Percentiles rank a stretch among this genome's conserved stretches.
Evolutionary conservation across 73 alveolate species (phyloP).

Genomic region (Paramecium primaurelia): DNA sequence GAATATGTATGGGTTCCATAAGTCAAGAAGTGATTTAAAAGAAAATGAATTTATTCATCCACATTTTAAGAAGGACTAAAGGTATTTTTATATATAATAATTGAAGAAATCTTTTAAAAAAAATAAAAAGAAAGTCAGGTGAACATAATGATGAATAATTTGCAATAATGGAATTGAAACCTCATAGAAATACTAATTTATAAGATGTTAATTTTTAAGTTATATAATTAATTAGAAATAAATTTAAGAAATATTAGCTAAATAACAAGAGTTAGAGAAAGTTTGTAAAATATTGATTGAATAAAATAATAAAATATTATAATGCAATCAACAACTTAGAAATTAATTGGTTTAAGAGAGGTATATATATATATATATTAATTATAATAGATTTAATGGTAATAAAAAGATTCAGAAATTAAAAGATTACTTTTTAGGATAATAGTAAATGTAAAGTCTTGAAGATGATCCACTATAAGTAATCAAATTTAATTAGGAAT

Average conservation of each 20-base stretch:
- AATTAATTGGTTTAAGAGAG: neutral
- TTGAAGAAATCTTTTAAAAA: neutral
- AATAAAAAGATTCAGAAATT: neutral
- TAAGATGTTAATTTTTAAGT: neutral
- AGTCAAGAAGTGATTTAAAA: conserved; percentile 61
- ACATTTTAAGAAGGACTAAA: conserved; percentile 27
- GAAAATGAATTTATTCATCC: conserved; percentile 43
- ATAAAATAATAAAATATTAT: neutral
- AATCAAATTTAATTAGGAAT: neutral
- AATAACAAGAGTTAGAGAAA: neutral
- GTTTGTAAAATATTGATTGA: conserved; percentile 17
- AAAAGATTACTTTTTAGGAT: neutral
- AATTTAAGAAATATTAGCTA: neutral
- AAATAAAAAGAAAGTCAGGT: conserved; percentile 16
- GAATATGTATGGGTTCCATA: conserved; percentile 97
- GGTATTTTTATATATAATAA: neutral
- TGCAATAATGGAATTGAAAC: conserved; percentile 3
- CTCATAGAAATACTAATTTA: neutral
- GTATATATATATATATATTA: neutral
- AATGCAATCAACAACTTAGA: neutral
- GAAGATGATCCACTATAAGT: neutral
- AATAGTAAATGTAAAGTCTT: neutral
- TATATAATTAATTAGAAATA: neutral
- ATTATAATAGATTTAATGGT: neutral
- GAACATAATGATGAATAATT: conserved; percentile 20